Base-by-base conservation (phyloP, 83 land plant species). In the Diphasiastrum complanatum region DNA sequence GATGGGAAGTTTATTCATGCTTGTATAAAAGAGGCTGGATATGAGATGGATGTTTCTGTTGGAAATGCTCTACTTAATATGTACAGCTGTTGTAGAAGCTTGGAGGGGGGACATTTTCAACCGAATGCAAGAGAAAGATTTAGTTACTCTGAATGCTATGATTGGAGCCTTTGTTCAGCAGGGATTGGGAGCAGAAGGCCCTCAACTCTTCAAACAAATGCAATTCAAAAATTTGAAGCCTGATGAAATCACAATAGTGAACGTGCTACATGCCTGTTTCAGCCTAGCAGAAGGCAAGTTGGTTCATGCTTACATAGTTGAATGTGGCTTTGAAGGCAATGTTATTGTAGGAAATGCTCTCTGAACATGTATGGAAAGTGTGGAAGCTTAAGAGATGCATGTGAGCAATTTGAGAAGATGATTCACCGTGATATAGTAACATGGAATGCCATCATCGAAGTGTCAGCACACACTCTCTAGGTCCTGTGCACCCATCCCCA, bases 401-500 rank as follows among this genome's bases (percentile, higher is more conserved):
- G n/a, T 11, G 11, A 11, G 11, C n/a, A 5, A 5, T 54, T 54
- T 28, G 33, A 28, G 16, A 25, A 11, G 6, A 26, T 54, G 33
- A 25, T 4, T 25, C n/a, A 28, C 16, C 24, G n/a, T 5, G n/a
- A 30, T 25, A 6, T 30, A 6, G 34, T 26, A 6, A 25, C 33
- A 14, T 54, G 58, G 58, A 54, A 14, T 54, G 58, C 58, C 6
- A 54, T 54, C 33, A 25, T 54, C 5, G 58, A 28, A 6, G 58
- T n/a, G 10, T 28, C 14, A n/a, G n/a, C n/a, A n/a, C n/a, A n/a
- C n/a, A n/a, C n/a, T n/a, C n/a, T n/a, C n/a, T n/a, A n/a, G n/a
- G n/a, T n/a, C n/a, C n/a, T n/a, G n/a, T n/a, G n/a, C n/a, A n/a
- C n/a, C n/a, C n/a, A n/a, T n/a, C n/a, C n/a, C n/a, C n/a, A n/a